phyloP scores from a whole-genome alignment of 1,139 yeast genomes.

The Debaryomycetaceae sp. region DNA sequence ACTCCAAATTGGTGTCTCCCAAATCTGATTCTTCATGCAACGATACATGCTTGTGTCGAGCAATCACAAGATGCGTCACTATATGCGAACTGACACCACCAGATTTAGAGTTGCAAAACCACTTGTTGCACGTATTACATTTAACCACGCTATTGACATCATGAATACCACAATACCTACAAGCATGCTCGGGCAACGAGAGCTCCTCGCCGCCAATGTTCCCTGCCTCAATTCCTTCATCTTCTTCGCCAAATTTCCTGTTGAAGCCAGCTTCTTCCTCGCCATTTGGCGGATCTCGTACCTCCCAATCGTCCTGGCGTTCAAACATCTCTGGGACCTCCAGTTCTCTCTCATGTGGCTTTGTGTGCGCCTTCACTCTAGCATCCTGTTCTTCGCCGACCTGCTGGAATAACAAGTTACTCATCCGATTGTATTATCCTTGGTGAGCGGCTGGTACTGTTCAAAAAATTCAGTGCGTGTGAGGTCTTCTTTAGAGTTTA shows the following conservation, averaged over 20 bases:
- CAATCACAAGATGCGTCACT: conserved; percentile 77
- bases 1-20: conserved; percentile 83
- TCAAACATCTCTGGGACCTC: not conserved
- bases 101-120: conserved; percentile 88
- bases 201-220: conserved; percentile 4
- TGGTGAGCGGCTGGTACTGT: too few relatives aligned
- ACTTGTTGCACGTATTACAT: conserved; percentile 74
- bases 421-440: not conserved
- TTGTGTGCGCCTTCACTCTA: not conserved
- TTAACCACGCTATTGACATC: conserved; percentile 65
- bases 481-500: too few relatives aligned
- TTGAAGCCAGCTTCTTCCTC: not conserved
- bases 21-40: conserved; percentile 78
- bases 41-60: conserved; percentile 73
- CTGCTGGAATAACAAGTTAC: not conserved
- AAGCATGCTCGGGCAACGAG: conserved; percentile 38
- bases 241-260: too few relatives aligned
- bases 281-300: not conserved
- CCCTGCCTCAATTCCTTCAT: conserved; percentile 3
- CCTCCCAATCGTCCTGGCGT: not conserved
- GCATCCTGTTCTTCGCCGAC: not conserved
- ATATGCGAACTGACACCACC: conserved; percentile 73
- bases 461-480: too few relatives aligned
- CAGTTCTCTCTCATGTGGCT: not conserved
- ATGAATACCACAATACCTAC: conserved; percentile 78